Evolutionary conservation across 192 early-diverging fungal species (phyloP), one percentile per base, ranked within the genome.

Genomic region (Coemansia sp.): DNA sequence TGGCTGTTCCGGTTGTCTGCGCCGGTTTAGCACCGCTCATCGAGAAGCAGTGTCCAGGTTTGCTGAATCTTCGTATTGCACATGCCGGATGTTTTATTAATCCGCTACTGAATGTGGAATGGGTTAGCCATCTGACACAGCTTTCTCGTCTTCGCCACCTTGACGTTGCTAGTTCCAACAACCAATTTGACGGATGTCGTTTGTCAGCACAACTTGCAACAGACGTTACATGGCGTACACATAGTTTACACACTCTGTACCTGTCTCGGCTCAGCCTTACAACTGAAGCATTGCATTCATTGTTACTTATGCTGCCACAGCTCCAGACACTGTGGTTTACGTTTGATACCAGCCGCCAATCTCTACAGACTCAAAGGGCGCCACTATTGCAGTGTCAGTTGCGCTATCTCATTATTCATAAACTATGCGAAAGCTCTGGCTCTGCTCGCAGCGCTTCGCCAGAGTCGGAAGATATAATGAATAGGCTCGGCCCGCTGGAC

Each of bases 111-210:
- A 79, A 79, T 51, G 56, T 63, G 51, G 52, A 60, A 29, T 79
- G 76, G 76, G 68, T 56, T 32, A 22, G 52, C 9, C 49, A 63
- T 21, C 54, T 79, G n/a, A 64, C 65, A 6, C 39, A 50, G 47
- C 43, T 73, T n/a, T 29, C 43, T 5, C 17, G 15, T 2, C 64
- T 79, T 10, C 58, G 62, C n/a, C 49, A 62, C 35, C 52, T 79
- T 10, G 57, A 79, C 43, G 66, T 79, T 58, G 76, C 76, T 14
- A 79, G 76, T 62, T 73, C 76, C 27, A 79, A 79, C 58, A 69
- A 79, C 49, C 67, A 73, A 23, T 79, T 70, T 35, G 76, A 79
- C 15, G 76, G 76, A 4, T 79, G 76, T 39, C 53, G 67, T 23
- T 56, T 79, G 23, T 57, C 72, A 6, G 39, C 63, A 0, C 52